A percentile compares a stretch with the other conserved stretches of the same genome.
These are phyloP conservation scores for Berkeleyomyces basicola DNA, from an alignment of 2,329 filamentous ascomycete genomes.

Conservation along the genomic window DNA sequence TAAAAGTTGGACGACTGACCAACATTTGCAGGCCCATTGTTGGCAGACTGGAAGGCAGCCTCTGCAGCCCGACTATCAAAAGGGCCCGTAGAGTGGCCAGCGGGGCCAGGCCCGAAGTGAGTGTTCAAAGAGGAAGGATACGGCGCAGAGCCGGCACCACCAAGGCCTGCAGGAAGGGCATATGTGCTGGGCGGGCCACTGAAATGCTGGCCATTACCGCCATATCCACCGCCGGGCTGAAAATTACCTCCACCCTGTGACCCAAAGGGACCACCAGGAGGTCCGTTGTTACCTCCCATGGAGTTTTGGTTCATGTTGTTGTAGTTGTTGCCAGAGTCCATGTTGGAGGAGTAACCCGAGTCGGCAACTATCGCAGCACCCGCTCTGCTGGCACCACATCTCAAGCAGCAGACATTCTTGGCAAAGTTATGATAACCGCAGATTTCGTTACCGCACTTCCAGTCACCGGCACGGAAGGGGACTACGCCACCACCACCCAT, in stretches of 20 bases:
- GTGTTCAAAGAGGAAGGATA: constrained; percentile 66
- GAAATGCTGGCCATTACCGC: constrained; percentile 50
- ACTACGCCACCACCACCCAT: constrained; percentile 74
- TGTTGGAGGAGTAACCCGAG: constrained; percentile 75
- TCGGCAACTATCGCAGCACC: constrained; percentile 89
- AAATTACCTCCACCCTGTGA: constrained; percentile 28
- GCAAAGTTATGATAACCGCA: constrained; percentile 99
- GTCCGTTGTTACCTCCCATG: constrained; percentile 38
- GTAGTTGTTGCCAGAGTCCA: constrained; percentile 60
- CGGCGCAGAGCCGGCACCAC: constrained; percentile 47
- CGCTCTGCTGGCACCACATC: constrained; percentile 87
- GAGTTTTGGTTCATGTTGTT: constrained; percentile 10
- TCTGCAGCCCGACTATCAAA: constrained; percentile 91
- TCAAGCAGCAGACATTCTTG: constrained; percentile 95
- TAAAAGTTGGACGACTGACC: constrained; percentile 49
- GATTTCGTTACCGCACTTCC: constrained; percentile 95
- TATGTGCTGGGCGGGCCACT: constrained; percentile 80
- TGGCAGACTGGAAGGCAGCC: constrained; percentile 80
- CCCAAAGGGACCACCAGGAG: constrained; percentile 6
- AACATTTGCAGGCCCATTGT: constrained; percentile 62
- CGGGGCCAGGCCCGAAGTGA: constrained; percentile 59
- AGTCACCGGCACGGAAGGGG: constrained; percentile 94
- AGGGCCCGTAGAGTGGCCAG: constrained; percentile 65
- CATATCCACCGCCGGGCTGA: constrained; percentile 39
- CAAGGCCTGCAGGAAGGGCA: constrained; percentile 70